Percentiles rank a stretch among this genome's conserved stretches.
phyloP scores from a whole-genome alignment of 2,329 filamentous ascomycete species.

The Calonectria pseudoturangicola region DNA sequence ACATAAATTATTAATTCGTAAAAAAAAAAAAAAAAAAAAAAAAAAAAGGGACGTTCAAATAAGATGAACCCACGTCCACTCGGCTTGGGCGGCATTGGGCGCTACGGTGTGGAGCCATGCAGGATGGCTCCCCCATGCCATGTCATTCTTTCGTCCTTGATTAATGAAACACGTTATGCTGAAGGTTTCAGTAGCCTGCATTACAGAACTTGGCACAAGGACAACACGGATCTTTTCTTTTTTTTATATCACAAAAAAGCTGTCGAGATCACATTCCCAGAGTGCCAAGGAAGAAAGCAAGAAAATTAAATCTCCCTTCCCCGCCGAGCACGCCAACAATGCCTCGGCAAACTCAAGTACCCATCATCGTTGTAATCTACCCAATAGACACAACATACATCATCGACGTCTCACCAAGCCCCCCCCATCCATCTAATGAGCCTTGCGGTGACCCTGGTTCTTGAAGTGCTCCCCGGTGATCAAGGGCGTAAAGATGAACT shows the following conservation, averaged over 20 bases:
- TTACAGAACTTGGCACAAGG: constrained; percentile 12
- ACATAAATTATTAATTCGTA: constrained; percentile 23
- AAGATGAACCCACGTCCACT: background rate
- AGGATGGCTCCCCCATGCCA: background rate
- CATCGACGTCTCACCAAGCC: background rate
- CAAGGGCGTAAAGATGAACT: constrained; percentile 53
- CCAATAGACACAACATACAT: background rate
- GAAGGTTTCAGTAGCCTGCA: background rate
- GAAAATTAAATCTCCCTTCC: background rate
- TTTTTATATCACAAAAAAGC: background rate
- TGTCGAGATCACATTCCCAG: background rate
- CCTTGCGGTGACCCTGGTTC: constrained; percentile 40
- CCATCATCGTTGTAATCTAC: background rate
- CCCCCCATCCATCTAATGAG: background rate
- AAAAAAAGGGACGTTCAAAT: constrained; percentile 12
- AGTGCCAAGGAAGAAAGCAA: background rate
- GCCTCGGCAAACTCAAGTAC: background rate
- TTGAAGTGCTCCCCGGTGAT: constrained; percentile 57
- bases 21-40: background rate
- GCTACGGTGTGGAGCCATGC: constrained; percentile 16
- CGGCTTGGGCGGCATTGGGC: constrained; percentile 20
- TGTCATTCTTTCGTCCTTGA: background rate
- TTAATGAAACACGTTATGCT: background rate
- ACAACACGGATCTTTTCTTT: background rate
- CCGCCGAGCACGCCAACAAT: background rate